A percentile compares a stretch with the other conserved stretches of the same genome.
Evolutionary conservation across 1,284 basidiomycete genomes (phyloP).

Genomic region (Melampsora abietis-canadensis): DNA sequence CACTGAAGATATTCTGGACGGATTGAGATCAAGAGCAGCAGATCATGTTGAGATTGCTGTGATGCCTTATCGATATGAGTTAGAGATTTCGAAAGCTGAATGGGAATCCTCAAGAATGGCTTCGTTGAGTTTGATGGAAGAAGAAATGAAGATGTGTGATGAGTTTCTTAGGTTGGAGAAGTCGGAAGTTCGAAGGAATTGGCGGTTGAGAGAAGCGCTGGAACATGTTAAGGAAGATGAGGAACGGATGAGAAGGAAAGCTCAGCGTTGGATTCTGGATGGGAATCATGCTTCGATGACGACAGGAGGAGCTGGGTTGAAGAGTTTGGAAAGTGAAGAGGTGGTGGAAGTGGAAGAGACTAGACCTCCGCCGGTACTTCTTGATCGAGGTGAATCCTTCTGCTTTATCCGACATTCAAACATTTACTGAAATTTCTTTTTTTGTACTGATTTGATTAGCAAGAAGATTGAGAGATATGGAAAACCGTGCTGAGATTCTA

Average conservation of each 20-base stretch:
- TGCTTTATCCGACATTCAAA: not conserved
- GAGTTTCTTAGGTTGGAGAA: conserved; percentile 61
- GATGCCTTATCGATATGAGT: conserved; percentile 97
- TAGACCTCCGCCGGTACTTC: conserved; percentile 29
- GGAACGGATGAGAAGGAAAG: conserved; percentile 70
- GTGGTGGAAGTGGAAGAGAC: conserved; percentile 28
- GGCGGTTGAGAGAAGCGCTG: conserved; percentile 73
- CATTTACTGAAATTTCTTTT: not conserved
- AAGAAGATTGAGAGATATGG: conserved; percentile 34
- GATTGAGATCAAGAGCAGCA: conserved; percentile 83
- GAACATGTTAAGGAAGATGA: conserved; percentile 79
- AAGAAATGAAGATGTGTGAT: conserved; percentile 80
- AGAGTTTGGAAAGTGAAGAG: not conserved
- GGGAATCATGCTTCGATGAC: not conserved
- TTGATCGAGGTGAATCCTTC: conserved; percentile 34
- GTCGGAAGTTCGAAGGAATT: conserved; percentile 72
- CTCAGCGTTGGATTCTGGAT: conserved; percentile 48
- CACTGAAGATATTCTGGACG: conserved; percentile 84
- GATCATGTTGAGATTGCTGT: conserved; percentile 99
- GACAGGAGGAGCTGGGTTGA: not conserved
- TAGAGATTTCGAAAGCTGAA: conserved; percentile 80
- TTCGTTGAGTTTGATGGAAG: conserved; percentile 74
- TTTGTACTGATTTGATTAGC: conserved; percentile 14
- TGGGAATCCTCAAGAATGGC: conserved; percentile 81
- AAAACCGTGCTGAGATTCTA: conserved; percentile 67